These are phyloP conservation scores for Pezicula carpinea DNA, from an alignment of 2,329 filamentous ascomycete species.

Conservation along the genomic window DNA sequence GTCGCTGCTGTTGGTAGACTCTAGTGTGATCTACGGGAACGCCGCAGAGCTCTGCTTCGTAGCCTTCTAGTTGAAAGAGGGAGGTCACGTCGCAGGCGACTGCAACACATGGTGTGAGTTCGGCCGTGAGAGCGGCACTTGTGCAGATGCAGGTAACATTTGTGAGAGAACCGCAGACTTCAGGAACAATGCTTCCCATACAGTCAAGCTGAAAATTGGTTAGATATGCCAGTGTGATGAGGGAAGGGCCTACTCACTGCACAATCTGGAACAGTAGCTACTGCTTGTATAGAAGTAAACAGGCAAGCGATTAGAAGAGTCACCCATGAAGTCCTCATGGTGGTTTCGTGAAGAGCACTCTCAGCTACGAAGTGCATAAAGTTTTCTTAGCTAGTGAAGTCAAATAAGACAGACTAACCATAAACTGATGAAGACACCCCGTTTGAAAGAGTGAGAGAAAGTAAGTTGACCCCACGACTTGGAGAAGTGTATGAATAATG, in stretches of 20 bases:
- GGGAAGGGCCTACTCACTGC: neutral
- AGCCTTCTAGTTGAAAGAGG: conserved; percentile 36
- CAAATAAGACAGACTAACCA: too few relatives aligned
- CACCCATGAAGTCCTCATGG: neutral
- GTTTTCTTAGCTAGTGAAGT: too few relatives aligned
- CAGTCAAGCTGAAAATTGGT: neutral
- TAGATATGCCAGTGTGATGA: neutral
- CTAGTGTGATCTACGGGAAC: conserved; percentile 18
- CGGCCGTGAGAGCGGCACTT: conserved; percentile 25
- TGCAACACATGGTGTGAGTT: conserved; percentile 29
- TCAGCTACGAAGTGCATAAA: too few relatives aligned
- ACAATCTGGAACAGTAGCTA: neutral
- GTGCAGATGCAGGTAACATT: conserved; percentile 35
- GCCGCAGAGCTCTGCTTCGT: conserved; percentile 33
- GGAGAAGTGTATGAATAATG: too few relatives aligned
- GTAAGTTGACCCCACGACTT: too few relatives aligned
- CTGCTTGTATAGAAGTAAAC: neutral
- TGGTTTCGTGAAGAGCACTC: too few relatives aligned
- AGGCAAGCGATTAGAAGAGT: neutral
- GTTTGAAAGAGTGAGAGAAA: too few relatives aligned
- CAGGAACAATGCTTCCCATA: conserved; percentile 1
- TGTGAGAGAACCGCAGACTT: conserved; percentile 23
- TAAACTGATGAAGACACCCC: too few relatives aligned
- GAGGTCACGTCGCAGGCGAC: conserved; percentile 32
- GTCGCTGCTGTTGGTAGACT: neutral